Evolutionary conservation across 2,329 filamentous ascomycete genomes (phyloP), one percentile per base, ranked within the genome.

Genomic region (Cytospora chrysosperma): DNA sequence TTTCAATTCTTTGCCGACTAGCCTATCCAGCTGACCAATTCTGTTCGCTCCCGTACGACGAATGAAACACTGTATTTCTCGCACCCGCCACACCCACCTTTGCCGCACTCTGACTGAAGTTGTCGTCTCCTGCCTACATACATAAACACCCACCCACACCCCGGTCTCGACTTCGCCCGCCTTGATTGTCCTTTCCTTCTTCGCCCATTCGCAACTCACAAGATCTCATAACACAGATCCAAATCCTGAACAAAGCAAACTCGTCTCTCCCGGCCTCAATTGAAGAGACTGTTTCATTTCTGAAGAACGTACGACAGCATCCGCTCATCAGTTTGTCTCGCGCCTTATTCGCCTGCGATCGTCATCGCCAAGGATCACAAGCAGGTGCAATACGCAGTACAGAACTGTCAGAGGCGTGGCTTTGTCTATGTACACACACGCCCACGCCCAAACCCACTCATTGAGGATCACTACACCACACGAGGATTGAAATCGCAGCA

Each of bases 1-100:
- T 37, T 28, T 26, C 30, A 30, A n/a, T 51, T 30, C 27, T 26
- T 13, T 15, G 15, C 32, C 32, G 19, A 43, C 26, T 47, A 61
- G 19, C 37, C 50, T 30, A n/a, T 50, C 52, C 64, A 65, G 64
- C 64, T 65, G 61, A 64, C 61, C 58, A 62, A 64, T 66, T 66
- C 62, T 47, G 56, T 60, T 60, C 51, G 51, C 56, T 56, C 56
- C 47, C 57, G 43, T 56, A 51, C 63, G 40, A 56, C 51, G 17
- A 30, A 55, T 21, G n/a, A n/a, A 30, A 55, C 17, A 56, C 54
- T 56, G 52, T 19, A 47, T 34, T 62, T 40, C 32, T 40, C n/a
- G 37, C 37, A 13, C 40, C 40, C 6, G 24, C 60, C 43, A 58
- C 56, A 47, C 30, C 51, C 28, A 52, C 52, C 30, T 21, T 62